Conservation (phyloP, 805 yeast species). For the Yarrowia bubula region DNA sequence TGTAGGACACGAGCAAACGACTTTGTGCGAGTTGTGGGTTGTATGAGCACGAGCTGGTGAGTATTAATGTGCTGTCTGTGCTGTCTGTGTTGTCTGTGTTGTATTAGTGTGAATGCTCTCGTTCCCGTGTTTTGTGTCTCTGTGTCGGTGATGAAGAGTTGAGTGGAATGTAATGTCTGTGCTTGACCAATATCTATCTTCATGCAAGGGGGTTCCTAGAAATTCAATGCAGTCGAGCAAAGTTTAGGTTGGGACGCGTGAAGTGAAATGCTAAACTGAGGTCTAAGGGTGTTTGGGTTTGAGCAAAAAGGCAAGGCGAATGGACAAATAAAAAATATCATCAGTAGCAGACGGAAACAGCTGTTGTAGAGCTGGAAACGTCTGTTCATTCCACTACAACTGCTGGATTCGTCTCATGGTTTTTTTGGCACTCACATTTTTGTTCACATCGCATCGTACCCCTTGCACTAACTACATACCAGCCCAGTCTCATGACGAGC, state of each 20-base stretch:
- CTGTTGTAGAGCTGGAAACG: neutral
- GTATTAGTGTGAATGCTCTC: no score
- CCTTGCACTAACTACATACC: no score
- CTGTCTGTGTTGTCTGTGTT: neutral
- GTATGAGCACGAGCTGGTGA: no score
- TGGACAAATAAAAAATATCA: neutral
- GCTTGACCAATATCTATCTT: neutral
- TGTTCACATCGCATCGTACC: no score
- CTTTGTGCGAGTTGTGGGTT: no score
- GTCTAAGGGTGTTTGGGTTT: neutral
- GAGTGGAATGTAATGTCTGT: no score
- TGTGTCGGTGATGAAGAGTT: no score
- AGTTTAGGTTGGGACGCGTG: neutral
- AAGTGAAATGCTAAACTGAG: neutral
- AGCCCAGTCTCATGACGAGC: no score
- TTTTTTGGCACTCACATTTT: neutral
- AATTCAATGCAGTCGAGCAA: neutral
- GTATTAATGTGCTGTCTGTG: no score
- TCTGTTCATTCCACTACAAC: neutral
- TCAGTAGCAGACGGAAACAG: neutral
- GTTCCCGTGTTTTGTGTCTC: no score
- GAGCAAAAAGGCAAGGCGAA: neutral
- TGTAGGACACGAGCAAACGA: no score
- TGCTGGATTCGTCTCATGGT: neutral
- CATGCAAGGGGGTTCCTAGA: slow-evolving; percentile 20